Evolutionary conservation across 495 filamentous ascomycete genomes (phyloP).

Genomic region (Trypethelium eluteriae): DNA sequence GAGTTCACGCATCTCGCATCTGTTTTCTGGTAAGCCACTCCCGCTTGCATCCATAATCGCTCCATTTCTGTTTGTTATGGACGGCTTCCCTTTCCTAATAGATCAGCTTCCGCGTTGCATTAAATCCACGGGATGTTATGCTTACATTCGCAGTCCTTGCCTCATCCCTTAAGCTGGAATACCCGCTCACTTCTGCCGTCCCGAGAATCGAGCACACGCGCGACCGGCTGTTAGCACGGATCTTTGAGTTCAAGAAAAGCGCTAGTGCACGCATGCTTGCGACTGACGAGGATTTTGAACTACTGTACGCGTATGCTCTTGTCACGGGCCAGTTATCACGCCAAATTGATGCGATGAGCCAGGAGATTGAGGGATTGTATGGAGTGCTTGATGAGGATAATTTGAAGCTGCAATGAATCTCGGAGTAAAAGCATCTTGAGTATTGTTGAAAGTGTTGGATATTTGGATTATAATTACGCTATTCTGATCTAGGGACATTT

Average conservation of each 20-base stretch:
- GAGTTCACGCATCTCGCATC: constrained; percentile 79
- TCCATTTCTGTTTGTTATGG: too few relatives aligned
- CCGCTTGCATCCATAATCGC: too few relatives aligned
- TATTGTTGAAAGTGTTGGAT: not conserved
- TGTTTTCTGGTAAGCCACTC: constrained; percentile 61
- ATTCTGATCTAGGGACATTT: not conserved
- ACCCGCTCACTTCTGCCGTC: constrained; percentile 78
- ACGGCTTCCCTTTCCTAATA: too few relatives aligned
- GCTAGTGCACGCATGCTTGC: constrained; percentile 46
- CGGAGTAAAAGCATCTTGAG: not conserved
- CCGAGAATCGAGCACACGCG: constrained; percentile 73
- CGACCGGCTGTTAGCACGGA: constrained; percentile 79
- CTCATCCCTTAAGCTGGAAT: constrained; percentile 85
- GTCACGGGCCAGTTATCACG: constrained; percentile 60
- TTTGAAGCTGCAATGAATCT: constrained; percentile 53
- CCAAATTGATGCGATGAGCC: constrained; percentile 61
- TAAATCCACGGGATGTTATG: not conserved
- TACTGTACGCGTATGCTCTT: constrained; percentile 66
- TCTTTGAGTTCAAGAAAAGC: constrained; percentile 73
- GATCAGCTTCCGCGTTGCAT: too few relatives aligned
- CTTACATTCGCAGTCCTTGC: constrained; percentile 57
- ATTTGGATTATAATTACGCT: not conserved
- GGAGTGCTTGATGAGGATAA: constrained; percentile 69
- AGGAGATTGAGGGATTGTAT: constrained; percentile 64
- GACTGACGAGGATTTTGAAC: constrained; percentile 60